A percentile compares a stretch with the other conserved stretches of the same genome.
phyloP scores from a whole-genome alignment of 2,329 filamentous ascomycete genomes.

The Cladosporium sp. region DNA sequence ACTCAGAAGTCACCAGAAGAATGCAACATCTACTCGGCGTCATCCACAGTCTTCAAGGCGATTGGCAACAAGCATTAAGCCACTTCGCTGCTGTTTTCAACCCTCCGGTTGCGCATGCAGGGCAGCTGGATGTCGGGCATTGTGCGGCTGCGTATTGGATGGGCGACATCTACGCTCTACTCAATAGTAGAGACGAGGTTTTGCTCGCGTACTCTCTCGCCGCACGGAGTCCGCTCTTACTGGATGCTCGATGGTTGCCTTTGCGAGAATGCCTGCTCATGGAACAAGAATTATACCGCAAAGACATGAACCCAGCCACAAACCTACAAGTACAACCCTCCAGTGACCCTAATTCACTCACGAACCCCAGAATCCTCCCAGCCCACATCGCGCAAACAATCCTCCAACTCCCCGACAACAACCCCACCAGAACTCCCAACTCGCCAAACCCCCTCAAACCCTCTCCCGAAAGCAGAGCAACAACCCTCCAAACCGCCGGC shows the following conservation, averaged over 20 bases:
- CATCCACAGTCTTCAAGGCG: slow-evolving; percentile 20
- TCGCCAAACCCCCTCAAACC: background rate
- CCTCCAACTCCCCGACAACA: slow-evolving; percentile 3
- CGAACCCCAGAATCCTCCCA: slow-evolving; percentile 14
- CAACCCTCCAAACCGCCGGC: slow-evolving; percentile 2
- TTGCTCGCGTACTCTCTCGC: slow-evolving; percentile 22
- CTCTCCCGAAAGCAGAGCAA: slow-evolving; percentile 13
- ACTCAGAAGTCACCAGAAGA: slow-evolving; percentile 8
- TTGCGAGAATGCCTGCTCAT: slow-evolving; percentile 13
- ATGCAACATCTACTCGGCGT: slow-evolving; percentile 21
- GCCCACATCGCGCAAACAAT: slow-evolving; percentile 5
- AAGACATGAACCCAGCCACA: background rate
- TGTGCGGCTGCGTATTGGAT: slow-evolving; percentile 26
- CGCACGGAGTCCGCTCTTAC: slow-evolving; percentile 4
- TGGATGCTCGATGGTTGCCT: background rate
- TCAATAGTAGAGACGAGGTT: slow-evolving; percentile 20
- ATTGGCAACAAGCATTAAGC: slow-evolving; percentile 16
- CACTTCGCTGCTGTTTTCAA: slow-evolving; percentile 19
- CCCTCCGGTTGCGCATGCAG: slow-evolving; percentile 13
- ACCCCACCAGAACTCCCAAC: background rate
- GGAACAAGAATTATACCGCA: slow-evolving; percentile 4
- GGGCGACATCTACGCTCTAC: slow-evolving; percentile 21
- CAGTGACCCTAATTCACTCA: slow-evolving; percentile 2
- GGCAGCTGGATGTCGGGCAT: slow-evolving; percentile 21
- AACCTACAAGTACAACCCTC: background rate